A percentile compares a stretch with the other conserved stretches of the same genome.
Conservation (phyloP, 2,329 filamentous ascomycete genomes). For the Colletotrichum truncatum region DNA sequence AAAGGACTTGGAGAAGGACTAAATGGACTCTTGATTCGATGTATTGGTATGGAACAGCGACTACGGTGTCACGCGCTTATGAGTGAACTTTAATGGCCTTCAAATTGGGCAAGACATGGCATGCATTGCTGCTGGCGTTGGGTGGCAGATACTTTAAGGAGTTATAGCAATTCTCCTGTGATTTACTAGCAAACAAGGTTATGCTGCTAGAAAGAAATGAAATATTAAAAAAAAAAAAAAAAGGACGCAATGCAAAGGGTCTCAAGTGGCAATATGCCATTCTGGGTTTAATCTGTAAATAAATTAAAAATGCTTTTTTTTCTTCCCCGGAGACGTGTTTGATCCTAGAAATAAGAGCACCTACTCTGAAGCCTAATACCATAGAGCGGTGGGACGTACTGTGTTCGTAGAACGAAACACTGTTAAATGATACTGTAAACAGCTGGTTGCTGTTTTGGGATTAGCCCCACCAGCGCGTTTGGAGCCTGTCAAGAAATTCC, state of each 20-base stretch:
- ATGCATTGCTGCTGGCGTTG: constrained; percentile 44
- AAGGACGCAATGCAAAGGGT: not conserved
- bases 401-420: not conserved
- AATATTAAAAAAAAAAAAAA: not conserved
- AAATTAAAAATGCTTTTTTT: too few relatives aligned
- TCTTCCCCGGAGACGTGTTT: too few relatives aligned
- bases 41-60: not conserved
- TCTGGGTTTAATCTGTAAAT: too few relatives aligned
- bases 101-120: constrained; percentile 10
- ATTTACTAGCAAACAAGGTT: not conserved
- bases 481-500: constrained; percentile 29
- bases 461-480: constrained; percentile 37
- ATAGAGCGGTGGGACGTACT: too few relatives aligned
- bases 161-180: constrained; percentile 7
- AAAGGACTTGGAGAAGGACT: constrained; percentile 92
- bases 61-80: constrained; percentile 15
- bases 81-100: constrained; percentile 3
- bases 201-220: not conserved
- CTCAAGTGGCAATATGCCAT: not conserved
- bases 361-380: too few relatives aligned
- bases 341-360: too few relatives aligned
- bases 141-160: constrained; percentile 3
- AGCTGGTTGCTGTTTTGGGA: constrained; percentile 47
- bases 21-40: constrained; percentile 7
- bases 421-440: constrained; percentile 14